phyloP scores from a whole-genome alignment of 129 eudicot genomes.

The Tagetes patula region DNA sequence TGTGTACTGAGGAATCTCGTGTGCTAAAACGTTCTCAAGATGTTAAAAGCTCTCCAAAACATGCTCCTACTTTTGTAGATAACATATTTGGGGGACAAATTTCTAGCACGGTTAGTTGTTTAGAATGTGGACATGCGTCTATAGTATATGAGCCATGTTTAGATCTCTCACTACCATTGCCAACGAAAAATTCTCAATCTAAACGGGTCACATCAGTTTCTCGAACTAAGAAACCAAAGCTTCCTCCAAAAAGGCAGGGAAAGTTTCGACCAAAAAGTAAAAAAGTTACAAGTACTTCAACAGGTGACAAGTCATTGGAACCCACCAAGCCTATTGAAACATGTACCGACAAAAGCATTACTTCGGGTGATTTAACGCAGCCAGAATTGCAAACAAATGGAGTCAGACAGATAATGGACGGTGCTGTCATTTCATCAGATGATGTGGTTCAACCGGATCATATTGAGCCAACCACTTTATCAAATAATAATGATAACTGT shows the following conservation, averaged over 20 bases:
- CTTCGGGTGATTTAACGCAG: slow-evolving; percentile 31
- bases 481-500: slow-evolving; percentile 25
- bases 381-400: slow-evolving; percentile 26
- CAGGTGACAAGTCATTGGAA: slow-evolving; percentile 21
- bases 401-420: slow-evolving; percentile 22
- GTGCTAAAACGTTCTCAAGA: slow-evolving; percentile 46
- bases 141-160: slow-evolving; percentile 78
- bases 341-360: slow-evolving; percentile 18
- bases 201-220: slow-evolving; percentile 45
- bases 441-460: slow-evolving; percentile 44
- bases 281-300: slow-evolving; percentile 25
- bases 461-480: slow-evolving; percentile 36
- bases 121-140: slow-evolving; percentile 86
- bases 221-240: slow-evolving; percentile 61
- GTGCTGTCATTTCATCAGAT: slow-evolving; percentile 30
- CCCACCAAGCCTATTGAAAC: slow-evolving; percentile 34
- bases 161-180: slow-evolving; percentile 89
- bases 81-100: slow-evolving; percentile 78
- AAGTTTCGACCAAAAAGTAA: slow-evolving; percentile 48
- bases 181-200: slow-evolving; percentile 63
- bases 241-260: slow-evolving; percentile 57
- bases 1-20: slow-evolving; percentile 64
- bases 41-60: slow-evolving; percentile 23
- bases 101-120: slow-evolving; percentile 82
- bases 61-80: slow-evolving; percentile 72